Conservation (phyloP, 495 filamentous ascomycete species). For the Trichoderma reesei region DNA sequence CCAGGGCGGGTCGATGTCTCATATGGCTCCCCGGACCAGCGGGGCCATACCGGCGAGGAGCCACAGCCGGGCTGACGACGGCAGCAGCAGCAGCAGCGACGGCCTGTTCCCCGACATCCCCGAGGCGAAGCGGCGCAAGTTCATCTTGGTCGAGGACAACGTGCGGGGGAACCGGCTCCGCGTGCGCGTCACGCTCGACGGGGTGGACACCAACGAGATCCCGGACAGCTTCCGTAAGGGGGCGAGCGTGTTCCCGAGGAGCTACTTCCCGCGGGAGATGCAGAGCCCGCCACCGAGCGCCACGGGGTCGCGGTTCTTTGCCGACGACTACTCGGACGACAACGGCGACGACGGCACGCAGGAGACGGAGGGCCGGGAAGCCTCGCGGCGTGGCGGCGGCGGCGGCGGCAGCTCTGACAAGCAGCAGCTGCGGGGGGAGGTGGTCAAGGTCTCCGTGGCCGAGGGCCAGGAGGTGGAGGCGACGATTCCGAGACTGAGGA, state of each 20-base stretch:
- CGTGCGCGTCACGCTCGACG: slow-evolving; percentile 78
- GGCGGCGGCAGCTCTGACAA: too few relatives aligned
- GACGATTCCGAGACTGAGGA: slow-evolving; percentile 61
- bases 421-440: slow-evolving; percentile 11
- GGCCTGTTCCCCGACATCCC: slow-evolving; percentile 79
- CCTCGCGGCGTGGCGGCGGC: slow-evolving; percentile 18
- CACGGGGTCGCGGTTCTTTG: slow-evolving; percentile 56
- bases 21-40: slow-evolving; percentile 35
- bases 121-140: slow-evolving; percentile 82
- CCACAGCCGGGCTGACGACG: slow-evolving; percentile 27
- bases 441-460: slow-evolving; percentile 55
- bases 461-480: slow-evolving; percentile 57
- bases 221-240: slow-evolving; percentile 84
- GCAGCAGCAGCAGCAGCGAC: slow-evolving; percentile 43
- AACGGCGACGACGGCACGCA: too few relatives aligned
- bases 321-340: slow-evolving; percentile 49
- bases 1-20: slow-evolving; percentile 56
- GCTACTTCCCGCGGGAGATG: slow-evolving; percentile 83
- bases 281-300: slow-evolving; percentile 61
- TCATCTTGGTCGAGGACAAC: slow-evolving; percentile 87
- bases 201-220: slow-evolving; percentile 84
- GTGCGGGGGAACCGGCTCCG: slow-evolving; percentile 68
- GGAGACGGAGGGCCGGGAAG: slow-evolving; percentile 38
- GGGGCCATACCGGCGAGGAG: slow-evolving; percentile 3
- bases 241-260: slow-evolving; percentile 82